Evolutionary conservation across 2,329 filamentous ascomycete genomes (phyloP).

Genomic region (Rhinocladiella similis): DNA sequence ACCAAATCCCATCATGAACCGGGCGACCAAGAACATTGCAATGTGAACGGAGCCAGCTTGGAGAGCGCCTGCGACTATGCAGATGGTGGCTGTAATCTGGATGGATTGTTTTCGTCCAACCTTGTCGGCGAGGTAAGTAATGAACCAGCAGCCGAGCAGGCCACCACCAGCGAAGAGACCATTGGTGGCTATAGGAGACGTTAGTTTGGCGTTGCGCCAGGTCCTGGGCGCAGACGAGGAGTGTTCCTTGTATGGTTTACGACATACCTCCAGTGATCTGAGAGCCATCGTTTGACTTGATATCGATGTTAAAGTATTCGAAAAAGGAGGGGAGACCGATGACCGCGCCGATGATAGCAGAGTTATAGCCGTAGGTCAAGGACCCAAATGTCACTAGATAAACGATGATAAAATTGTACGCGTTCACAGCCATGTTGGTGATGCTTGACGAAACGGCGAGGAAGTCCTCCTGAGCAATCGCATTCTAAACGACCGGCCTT

Average conservation of each 20-base stretch:
- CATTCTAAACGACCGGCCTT: not conserved
- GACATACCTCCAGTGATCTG: slow-evolving; percentile 18
- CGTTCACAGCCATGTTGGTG: slow-evolving; percentile 2
- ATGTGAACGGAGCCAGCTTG: slow-evolving; percentile 24
- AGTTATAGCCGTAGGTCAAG: slow-evolving; percentile 25
- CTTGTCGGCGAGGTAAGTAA: slow-evolving; percentile 16
- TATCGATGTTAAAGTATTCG: slow-evolving; percentile 46
- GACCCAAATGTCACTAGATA: slow-evolving; percentile 26
- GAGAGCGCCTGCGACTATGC: slow-evolving; percentile 19
- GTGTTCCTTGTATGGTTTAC: too few relatives aligned
- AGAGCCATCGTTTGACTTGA: slow-evolving; percentile 13
- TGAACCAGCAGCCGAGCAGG: slow-evolving; percentile 18
- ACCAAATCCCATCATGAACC: slow-evolving; percentile 22
- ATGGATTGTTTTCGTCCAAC: slow-evolving; percentile 20
- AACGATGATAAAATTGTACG: slow-evolving; percentile 21
- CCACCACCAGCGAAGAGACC: slow-evolving; percentile 23
- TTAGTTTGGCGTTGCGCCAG: not conserved
- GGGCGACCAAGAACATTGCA: slow-evolving; percentile 25
- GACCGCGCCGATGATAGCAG: slow-evolving; percentile 24
- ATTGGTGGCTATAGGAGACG: slow-evolving; percentile 16
- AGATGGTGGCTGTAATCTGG: slow-evolving; percentile 18
- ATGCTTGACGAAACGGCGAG: not conserved
- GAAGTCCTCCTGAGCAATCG: not conserved
- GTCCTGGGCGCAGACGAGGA: not conserved
- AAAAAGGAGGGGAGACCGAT: slow-evolving; percentile 24